Base-by-base conservation (phyloP, 2,329 filamentous ascomycete genomes). In the Fusarium sp. region DNA sequence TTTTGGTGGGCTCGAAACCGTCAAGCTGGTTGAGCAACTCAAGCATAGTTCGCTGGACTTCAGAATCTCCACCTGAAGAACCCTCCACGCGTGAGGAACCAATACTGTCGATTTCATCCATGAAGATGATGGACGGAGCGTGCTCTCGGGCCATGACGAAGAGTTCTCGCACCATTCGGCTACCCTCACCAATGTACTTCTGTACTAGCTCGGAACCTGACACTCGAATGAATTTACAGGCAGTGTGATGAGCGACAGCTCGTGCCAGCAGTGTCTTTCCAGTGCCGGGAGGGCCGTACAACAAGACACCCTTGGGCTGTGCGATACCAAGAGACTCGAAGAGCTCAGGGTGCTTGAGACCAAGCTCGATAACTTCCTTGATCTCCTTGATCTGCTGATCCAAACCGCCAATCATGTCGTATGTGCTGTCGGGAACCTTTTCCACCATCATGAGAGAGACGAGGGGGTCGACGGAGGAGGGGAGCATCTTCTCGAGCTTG, bases 401-500 rank as follows among this genome's bases (percentile, higher is more conserved):
- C 61, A 99, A 82, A 68, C 95, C 95, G 79, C 95, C 95, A 76
- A 99, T 99, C 95, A 99, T 99, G 80, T 99, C 95, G 83, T 99
- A 99, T 75, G 95, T 99, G 81, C 93, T 97, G 83, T 99, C 95
- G 14, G 95, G 95, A 14, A 99, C 95, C 84, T 99, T 99, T 77
- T 99, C 95, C 48, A 99, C 95, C 95, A 99, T 99, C 95, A 99
- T 99, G 76, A 99, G 91, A 32, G 95, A 99, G 53, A 99, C 95
- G 55, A 99, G 90, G 33, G 95, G 95, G 74, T 99, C 95, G 74
- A 99, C 95, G 17, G 95, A 99, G 51, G 95, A 98, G 17, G 95
- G 95, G 9, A 99, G 88, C 81, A 98, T 96, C 83, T 97, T 97
- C 76, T 98, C 95, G 71, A 99, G 89, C 80, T 97, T 97, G 85